Conservation (phyloP, 208 protist species). For the Crithidia fasciculata region DNA sequence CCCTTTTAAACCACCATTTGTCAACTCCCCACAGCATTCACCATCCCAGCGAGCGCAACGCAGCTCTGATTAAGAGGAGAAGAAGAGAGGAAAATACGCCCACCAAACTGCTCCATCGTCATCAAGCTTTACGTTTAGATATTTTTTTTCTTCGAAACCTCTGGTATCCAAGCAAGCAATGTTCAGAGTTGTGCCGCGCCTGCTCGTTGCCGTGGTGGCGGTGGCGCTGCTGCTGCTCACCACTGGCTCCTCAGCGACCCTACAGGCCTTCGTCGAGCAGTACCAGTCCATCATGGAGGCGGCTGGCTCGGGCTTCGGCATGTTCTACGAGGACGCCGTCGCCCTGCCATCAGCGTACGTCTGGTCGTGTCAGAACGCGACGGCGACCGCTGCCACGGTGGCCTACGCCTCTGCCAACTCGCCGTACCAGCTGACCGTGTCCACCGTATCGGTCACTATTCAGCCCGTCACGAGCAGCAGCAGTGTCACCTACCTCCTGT, state of each 20-base stretch:
- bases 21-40: too few relatives aligned
- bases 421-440: slow-evolving; percentile 23
- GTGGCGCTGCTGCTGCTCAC: slow-evolving; percentile 7
- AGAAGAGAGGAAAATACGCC: too few relatives aligned
- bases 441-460: slow-evolving; percentile 10
- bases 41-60: too few relatives aligned
- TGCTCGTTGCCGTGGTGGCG: background rate
- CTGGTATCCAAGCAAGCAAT: too few relatives aligned
- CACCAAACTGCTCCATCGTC: too few relatives aligned
- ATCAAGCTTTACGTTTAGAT: background rate
- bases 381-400: slow-evolving; percentile 9
- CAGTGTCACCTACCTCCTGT: slow-evolving; percentile 23
- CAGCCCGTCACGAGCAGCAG: slow-evolving; percentile 10
- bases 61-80: too few relatives aligned
- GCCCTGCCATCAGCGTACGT: slow-evolving; percentile 19
- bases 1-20: too few relatives aligned
- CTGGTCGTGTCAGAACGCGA: slow-evolving; percentile 20
- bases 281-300: slow-evolving; percentile 31
- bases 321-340: slow-evolving; percentile 28
- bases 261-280: slow-evolving; percentile 14
- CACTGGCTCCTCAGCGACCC: background rate
- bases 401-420: slow-evolving; percentile 26
- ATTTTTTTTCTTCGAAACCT: background rate
- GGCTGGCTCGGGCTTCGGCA: slow-evolving; percentile 21
- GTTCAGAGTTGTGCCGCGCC: background rate